These are phyloP conservation scores for Catharanthus roseus DNA, from an alignment of 257 asterid species.

Conservation along the genomic window DNA sequence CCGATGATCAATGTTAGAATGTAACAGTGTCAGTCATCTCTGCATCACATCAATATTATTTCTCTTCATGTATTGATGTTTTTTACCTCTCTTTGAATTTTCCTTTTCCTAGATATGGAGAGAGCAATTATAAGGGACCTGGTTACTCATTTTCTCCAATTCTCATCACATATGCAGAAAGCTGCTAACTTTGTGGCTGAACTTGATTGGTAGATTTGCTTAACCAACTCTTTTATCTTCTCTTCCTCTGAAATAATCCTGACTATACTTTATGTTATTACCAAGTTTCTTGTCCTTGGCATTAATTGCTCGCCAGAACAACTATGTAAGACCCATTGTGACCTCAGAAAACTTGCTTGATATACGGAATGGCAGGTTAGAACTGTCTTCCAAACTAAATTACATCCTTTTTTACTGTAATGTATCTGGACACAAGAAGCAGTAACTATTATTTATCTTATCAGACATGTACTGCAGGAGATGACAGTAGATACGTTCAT, in stretches of 20 bases:
- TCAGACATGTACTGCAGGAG: constrained; percentile 96
- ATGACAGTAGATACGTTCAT: constrained; percentile 92
- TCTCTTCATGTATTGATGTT: background rate
- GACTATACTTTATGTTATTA: constrained; percentile 22
- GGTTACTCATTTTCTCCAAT: constrained; percentile 69
- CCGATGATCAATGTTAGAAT: background rate
- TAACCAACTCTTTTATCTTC: constrained; percentile 18
- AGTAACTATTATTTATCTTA: constrained; percentile 15
- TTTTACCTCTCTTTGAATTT: constrained; percentile 9
- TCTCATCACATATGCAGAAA: constrained; percentile 55
- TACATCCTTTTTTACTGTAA: background rate
- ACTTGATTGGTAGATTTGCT: constrained; percentile 78
- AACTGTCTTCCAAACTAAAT: constrained; percentile 18
- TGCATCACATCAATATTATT: background rate
- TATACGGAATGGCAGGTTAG: constrained; percentile 88
- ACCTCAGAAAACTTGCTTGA: constrained; percentile 73
- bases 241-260: constrained; percentile 19
- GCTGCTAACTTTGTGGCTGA: constrained; percentile 83
- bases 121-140: constrained; percentile 92
- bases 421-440: constrained; percentile 11
- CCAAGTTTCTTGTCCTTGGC: constrained; percentile 71
- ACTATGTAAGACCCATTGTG: constrained; percentile 86
- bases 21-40: background rate
- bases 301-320: constrained; percentile 93
- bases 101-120: constrained; percentile 72